phyloP scores from a whole-genome alignment of 108 stramenopile genomes.

The Epipyxis sp. region DNA sequence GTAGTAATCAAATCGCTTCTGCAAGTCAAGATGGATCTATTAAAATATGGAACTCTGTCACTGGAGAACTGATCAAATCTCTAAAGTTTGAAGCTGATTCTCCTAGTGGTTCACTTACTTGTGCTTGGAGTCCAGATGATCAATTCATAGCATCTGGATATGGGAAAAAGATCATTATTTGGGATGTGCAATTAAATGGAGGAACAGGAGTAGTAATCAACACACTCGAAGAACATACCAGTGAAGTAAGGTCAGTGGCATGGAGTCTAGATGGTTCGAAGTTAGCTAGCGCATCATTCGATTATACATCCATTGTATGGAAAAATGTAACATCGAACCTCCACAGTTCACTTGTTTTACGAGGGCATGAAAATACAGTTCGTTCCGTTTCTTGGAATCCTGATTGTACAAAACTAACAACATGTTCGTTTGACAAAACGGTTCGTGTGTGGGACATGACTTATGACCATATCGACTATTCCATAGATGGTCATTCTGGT shows the following conservation, averaged over 20 bases:
- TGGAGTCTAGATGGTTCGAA: background rate
- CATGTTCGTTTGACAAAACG: background rate
- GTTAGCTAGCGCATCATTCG: background rate
- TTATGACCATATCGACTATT: background rate
- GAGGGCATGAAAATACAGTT: background rate
- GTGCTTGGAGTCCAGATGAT: background rate
- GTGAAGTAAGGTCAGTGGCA: background rate
- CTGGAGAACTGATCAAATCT: background rate
- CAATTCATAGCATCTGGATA: background rate
- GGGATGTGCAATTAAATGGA: background rate
- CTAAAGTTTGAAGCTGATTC: background rate
- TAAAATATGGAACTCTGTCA: background rate
- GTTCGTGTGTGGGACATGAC: background rate
- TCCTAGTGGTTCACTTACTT: background rate
- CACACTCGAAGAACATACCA: slow-evolving; percentile 1
- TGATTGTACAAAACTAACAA: background rate
- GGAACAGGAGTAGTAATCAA: background rate
- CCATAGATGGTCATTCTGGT: background rate
- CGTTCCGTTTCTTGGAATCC: background rate
- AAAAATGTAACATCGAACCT: background rate
- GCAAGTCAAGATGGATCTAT: background rate
- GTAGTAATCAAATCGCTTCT: background rate
- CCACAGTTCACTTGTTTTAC: background rate
- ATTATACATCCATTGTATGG: background rate
- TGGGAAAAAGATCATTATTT: background rate